Conservation (phyloP, 2,329 filamentous ascomycete genomes). For the Didymella pomorum region DNA sequence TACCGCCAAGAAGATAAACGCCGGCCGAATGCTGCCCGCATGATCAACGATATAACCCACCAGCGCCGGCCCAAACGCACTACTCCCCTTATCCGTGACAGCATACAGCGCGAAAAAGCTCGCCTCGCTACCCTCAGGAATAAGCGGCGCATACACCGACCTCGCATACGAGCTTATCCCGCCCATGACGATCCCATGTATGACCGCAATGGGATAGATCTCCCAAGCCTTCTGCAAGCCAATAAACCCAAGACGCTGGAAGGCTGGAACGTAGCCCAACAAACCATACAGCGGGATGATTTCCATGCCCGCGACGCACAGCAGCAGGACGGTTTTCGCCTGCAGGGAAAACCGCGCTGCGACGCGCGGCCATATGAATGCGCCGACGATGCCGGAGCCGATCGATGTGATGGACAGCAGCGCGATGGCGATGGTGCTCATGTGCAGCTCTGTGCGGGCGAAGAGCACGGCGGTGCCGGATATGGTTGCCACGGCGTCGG, state of each 20-base stretch:
- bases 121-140: slow-evolving; percentile 89
- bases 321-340: slow-evolving; percentile 83
- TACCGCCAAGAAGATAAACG: slow-evolving; percentile 84
- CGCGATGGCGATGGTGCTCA: slow-evolving; percentile 84
- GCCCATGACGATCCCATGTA: slow-evolving; percentile 90
- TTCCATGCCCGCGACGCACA: slow-evolving; percentile 85
- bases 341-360: slow-evolving; percentile 71
- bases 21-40: slow-evolving; percentile 56
- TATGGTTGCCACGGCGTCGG: slow-evolving; percentile 90
- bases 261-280: slow-evolving; percentile 79
- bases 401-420: slow-evolving; percentile 91
- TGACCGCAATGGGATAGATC: slow-evolving; percentile 84
- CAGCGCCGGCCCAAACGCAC: slow-evolving; percentile 87
- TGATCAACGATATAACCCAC: slow-evolving; percentile 87
- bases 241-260: slow-evolving; percentile 74
- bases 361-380: slow-evolving; percentile 84
- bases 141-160: slow-evolving; percentile 86
- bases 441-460: slow-evolving; percentile 87
- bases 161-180: slow-evolving; percentile 89
- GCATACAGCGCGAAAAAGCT: slow-evolving; percentile 95
- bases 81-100: slow-evolving; percentile 94
- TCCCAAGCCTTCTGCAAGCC: slow-evolving; percentile 90
- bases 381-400: slow-evolving; percentile 81
- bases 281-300: slow-evolving; percentile 89
- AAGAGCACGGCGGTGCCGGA: slow-evolving; percentile 94